A percentile compares a stretch with the other conserved stretches of the same genome.
Evolutionary conservation across 2,329 filamentous ascomycete species (phyloP).

Genomic region (Fusarium nanum): DNA sequence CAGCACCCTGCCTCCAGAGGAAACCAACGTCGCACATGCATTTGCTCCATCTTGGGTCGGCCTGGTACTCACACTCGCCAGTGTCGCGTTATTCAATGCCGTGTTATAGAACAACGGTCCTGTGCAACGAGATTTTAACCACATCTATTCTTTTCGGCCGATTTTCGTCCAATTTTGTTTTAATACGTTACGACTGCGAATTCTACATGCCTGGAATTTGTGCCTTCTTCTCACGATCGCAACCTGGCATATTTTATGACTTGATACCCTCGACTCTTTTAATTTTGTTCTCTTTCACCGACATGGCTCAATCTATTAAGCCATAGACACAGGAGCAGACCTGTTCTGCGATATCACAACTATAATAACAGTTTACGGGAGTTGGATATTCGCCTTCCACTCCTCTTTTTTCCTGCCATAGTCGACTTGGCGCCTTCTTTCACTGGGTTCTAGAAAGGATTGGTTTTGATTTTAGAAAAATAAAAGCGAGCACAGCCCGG

Average conservation of each 20-base stretch:
- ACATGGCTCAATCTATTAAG: neutral
- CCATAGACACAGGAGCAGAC: conserved; percentile 9
- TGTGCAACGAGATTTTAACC: neutral
- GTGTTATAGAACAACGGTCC: conserved; percentile 32
- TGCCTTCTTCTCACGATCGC: conserved; percentile 33
- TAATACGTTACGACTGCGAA: conserved; percentile 36
- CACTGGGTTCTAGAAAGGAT: conserved; percentile 17
- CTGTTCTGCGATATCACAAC: conserved; percentile 9
- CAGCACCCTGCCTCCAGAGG: conserved; percentile 59
- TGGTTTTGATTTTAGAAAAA: conserved; percentile 19
- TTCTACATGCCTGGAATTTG: conserved; percentile 16
- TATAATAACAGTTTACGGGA: conserved; percentile 28
- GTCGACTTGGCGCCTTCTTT: conserved; percentile 11
- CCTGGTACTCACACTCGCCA: conserved; percentile 28
- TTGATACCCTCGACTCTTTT: conserved; percentile 43
- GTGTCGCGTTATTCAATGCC: conserved; percentile 29
- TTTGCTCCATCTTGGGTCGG: conserved; percentile 36
- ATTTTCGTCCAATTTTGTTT: conserved; percentile 14
- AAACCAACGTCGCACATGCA: conserved; percentile 26
- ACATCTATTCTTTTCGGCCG: neutral
- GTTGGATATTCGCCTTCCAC: conserved; percentile 1
- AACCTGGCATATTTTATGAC: conserved; percentile 40
- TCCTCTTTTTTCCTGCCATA: conserved; percentile 7
- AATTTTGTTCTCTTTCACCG: conserved; percentile 2
- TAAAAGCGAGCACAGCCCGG: conserved; percentile 41